Conservation (phyloP, 495 filamentous ascomycete genomes). For the Xylaria castorea region DNA sequence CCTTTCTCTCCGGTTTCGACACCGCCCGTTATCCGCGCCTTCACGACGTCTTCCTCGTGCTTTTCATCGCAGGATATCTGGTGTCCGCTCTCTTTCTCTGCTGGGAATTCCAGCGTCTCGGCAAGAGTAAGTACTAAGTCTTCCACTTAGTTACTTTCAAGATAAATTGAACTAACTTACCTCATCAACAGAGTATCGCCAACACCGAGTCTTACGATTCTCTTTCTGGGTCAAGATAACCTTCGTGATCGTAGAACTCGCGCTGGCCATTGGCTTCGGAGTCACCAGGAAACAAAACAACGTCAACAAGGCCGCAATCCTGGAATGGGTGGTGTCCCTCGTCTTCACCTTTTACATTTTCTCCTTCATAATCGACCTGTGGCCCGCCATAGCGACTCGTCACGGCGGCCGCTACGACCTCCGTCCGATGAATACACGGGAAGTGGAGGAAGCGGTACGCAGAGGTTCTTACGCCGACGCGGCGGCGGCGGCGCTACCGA, state of each 20-base stretch:
- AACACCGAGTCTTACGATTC: constrained; percentile 72
- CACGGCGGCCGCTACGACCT: constrained; percentile 29
- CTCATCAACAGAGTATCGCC: constrained; percentile 62
- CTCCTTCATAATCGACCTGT: constrained; percentile 86
- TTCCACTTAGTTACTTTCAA: not conserved
- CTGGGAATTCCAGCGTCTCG: constrained; percentile 84
- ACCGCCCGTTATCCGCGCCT: constrained; percentile 66
- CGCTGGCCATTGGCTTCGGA: constrained; percentile 72
- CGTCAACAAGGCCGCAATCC: constrained; percentile 63
- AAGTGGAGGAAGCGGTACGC: constrained; percentile 40
- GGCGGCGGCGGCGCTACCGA: constrained; percentile 1
- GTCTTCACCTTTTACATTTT: constrained; percentile 90
- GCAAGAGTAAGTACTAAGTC: constrained; percentile 58
- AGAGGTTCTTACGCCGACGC: constrained; percentile 17
- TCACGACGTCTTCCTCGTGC: constrained; percentile 77
- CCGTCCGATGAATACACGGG: constrained; percentile 27
- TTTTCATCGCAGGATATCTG: constrained; percentile 88
- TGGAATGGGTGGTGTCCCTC: constrained; percentile 84
- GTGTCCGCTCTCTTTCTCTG: constrained; percentile 84
- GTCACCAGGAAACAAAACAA: constrained; percentile 46
- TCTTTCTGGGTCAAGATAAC: constrained; percentile 83
- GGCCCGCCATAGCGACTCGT: constrained; percentile 67
- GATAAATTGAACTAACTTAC: not conserved
- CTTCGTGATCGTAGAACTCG: constrained; percentile 82
- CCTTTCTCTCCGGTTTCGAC: constrained; percentile 86